Base-by-base conservation (phyloP, 805 yeast species). In the Ogataea paraovalis region DNA sequence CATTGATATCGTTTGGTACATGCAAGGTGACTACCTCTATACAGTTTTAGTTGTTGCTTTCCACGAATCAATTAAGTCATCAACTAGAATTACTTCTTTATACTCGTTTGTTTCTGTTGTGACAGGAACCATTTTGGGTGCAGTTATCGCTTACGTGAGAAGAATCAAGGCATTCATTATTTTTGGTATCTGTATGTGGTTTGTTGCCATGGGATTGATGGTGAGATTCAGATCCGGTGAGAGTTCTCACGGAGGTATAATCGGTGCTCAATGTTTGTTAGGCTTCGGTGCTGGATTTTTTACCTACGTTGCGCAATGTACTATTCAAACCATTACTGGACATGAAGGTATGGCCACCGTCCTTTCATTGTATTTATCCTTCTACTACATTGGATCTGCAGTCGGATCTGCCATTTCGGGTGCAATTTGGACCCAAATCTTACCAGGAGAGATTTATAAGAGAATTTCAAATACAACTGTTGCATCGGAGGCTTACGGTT, bases 271-370 rank as follows among this genome's bases (percentile, higher is more conserved):
- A 53, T 76, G 83, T 59, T 59, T 85, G 18, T 64, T 82, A 53
- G 91, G 91, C 55, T 74, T 85, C 48, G 90, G 88, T 56, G 87
- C 87, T 39, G 87, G 87, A 16, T 78, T 84, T 63, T 81, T 83
- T 70, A 80, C 85, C 14, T 82, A 81, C 57, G 74, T 85, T 4
- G 72, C 81, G 10, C 85, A 80, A 59, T 80, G 79, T 5, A 74
- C 85, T 39, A 74, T 80, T 51, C 81, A 79, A 59, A 71, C 87
- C 0, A 70, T 78, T 47, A 74, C 79, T 32, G 74, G 70, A 53
- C 90, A 83, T 64, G 83, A 79, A 58, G 73, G 77, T 64, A 76
- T 83, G 81, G 87, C 86, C 10, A 74, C 78, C 41, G 73, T 78
- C 30, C 74, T 82, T 39, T 74, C 87, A 2, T 62, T 82, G 37